Base-by-base conservation (phyloP, 2,329 filamentous ascomycete genomes). In the Claviceps capensis region DNA sequence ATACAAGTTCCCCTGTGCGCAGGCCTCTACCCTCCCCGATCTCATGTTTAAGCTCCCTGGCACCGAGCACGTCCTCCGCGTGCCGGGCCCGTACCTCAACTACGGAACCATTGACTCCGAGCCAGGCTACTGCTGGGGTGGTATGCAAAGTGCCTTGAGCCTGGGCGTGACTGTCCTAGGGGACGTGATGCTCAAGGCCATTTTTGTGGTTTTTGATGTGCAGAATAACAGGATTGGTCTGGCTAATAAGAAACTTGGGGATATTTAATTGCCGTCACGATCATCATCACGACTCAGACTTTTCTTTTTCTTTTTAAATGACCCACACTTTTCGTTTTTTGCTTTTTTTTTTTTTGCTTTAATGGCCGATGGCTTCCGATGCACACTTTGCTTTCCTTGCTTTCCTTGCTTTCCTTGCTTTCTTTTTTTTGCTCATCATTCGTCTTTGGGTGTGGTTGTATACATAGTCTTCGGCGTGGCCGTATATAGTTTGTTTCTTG, bases 121-220 rank as follows among this genome's bases (percentile, higher is more conserved):
- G 11, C 68, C 68, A 2, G 72, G 72, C 30, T 72, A 64, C 52
- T 93, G 88, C 73, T 90, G 79, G 65, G 87, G 87, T 52, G 88
- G 86, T 48, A 77, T 94, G 56, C 88, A 93, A 72, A 73, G 69
- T 37, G 66, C 72, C 44, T 67, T 66, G 16, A 62, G 61, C 23
- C 59, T 72, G 48, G 61, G 63, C 1, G 74, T 83, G 56, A 79
- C 75, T 52, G 88, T 94, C 61, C 78, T 90, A 52, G 88, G 88
- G 9, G 86, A 90, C 55, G 74, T 86, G 52, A 87, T 89, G 70
- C 75, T 93, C 58, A 93, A 93, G 78, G 78, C 78, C 52, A 73
- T 86, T 56, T 89, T 85, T 62, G 81, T 84, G 34, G 79, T 88
- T 47, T 88, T 88, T 64, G 83, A 88, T 48, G 57, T 75, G 11